phyloP scores from a whole-genome alignment of 1,139 yeast species.

The Zygosaccharomyces sapae region DNA sequence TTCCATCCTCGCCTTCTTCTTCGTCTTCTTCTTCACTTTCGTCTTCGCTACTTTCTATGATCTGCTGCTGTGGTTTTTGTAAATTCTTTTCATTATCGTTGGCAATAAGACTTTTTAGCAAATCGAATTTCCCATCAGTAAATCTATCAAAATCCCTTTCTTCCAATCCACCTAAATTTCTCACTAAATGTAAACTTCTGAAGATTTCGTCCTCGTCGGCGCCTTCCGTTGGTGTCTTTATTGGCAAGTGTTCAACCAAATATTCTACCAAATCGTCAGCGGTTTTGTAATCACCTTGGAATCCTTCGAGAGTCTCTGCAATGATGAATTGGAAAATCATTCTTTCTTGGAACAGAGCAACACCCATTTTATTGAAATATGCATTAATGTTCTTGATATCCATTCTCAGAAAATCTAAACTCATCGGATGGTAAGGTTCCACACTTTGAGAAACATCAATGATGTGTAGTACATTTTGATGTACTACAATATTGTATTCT shows the following conservation, averaged over 20 bases:
- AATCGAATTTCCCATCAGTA: slow-evolving; percentile 73
- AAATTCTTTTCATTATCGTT: slow-evolving; percentile 35
- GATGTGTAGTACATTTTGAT: slow-evolving; percentile 72
- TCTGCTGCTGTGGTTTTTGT: slow-evolving; percentile 31
- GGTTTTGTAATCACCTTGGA: slow-evolving; percentile 44
- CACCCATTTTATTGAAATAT: slow-evolving; percentile 69
- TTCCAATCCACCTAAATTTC: slow-evolving; percentile 65
- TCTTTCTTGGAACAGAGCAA: slow-evolving; percentile 76
- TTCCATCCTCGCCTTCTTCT: slow-evolving; percentile 32
- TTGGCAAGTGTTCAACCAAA: slow-evolving; percentile 45
- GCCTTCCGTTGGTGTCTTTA: slow-evolving; percentile 49
- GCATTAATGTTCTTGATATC: slow-evolving; percentile 94
- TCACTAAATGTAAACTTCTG: slow-evolving; percentile 78
- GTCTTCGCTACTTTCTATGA: slow-evolving; percentile 18
- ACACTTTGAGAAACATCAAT: slow-evolving; percentile 97
- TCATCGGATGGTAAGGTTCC: slow-evolving; percentile 97
- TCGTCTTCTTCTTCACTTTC: slow-evolving; percentile 31
- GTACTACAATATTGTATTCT: slow-evolving; percentile 90
- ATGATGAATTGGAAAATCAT: slow-evolving; percentile 72
- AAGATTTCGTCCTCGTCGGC: slow-evolving; percentile 81
- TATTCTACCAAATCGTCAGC: slow-evolving; percentile 38
- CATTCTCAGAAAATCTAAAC: slow-evolving; percentile 91
- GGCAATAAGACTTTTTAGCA: slow-evolving; percentile 59
- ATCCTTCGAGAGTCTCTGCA: slow-evolving; percentile 37
- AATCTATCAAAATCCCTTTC: slow-evolving; percentile 88